Conservation (phyloP, 1,284 basidiomycete species). For the Anthracocystis panici-leucophaei region DNA sequence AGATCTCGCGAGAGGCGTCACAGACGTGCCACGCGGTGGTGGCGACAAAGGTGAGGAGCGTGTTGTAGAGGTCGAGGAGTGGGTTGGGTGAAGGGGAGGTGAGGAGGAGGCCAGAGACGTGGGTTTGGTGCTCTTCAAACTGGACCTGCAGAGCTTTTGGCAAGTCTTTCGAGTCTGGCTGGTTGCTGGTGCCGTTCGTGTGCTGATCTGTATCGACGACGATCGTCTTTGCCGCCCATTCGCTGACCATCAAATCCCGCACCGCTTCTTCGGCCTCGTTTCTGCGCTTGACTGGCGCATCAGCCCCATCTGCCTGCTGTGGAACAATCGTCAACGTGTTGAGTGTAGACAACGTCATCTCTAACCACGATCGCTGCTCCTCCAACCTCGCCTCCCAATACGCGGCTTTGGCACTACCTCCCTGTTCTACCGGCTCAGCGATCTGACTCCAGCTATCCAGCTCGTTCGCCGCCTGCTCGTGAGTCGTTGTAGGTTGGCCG, state of each 20-base stretch:
- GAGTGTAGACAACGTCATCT: conserved; percentile 40
- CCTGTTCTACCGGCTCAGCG: conserved; percentile 83
- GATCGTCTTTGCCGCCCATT: conserved; percentile 38
- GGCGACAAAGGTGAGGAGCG: conserved; percentile 81
- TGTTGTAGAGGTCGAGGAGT: conserved; percentile 81
- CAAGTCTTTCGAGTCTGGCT: not conserved
- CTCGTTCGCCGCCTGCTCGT: conserved; percentile 15
- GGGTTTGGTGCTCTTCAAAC: conserved; percentile 77
- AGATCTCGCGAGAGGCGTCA: conserved; percentile 77
- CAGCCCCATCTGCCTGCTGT: not conserved
- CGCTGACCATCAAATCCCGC: conserved; percentile 30
- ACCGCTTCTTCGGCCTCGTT: conserved; percentile 54
- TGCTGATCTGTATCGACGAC: not conserved
- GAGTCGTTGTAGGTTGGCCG: not conserved
- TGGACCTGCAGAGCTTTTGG: conserved; percentile 71
- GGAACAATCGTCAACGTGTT: conserved; percentile 16
- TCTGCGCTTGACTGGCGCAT: not conserved
- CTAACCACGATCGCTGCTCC: conserved; percentile 47
- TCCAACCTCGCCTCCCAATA: conserved; percentile 47
- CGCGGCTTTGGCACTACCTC: conserved; percentile 70
- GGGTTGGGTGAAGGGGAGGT: not conserved
- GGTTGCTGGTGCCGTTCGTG: not conserved
- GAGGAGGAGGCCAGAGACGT: conserved; percentile 71
- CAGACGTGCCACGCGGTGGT: conserved; percentile 79
- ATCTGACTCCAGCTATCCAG: conserved; percentile 47